A percentile compares a stretch with the other conserved stretches of the same genome.
These are phyloP conservation scores for Paragyromitra xinjiangensis DNA, from an alignment of 495 filamentous ascomycete genomes.

Conservation along the genomic window DNA sequence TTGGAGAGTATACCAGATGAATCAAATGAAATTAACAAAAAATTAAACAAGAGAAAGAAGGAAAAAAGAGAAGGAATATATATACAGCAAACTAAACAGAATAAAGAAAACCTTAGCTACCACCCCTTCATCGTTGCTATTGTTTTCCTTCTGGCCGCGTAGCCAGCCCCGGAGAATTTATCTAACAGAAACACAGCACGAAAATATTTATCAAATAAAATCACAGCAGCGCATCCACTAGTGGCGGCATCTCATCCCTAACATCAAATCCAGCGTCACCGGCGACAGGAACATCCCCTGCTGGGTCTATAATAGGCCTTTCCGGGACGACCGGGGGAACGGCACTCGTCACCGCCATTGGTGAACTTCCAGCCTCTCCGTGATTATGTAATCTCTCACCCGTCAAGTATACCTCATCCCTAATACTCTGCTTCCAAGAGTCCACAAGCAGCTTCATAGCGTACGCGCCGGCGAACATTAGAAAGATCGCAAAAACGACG, in stretches of 20 bases:
- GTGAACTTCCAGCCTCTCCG: conserved; percentile 62
- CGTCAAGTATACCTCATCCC: conserved; percentile 95
- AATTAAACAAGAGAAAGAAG: conserved; percentile 1
- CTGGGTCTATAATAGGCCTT: conserved; percentile 5
- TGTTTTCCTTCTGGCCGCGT: neutral
- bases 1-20: conserved; percentile 10
- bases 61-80: conserved; percentile 15
- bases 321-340: conserved; percentile 22
- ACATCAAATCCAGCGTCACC: conserved; percentile 8
- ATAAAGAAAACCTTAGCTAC: neutral
- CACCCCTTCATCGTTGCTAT: neutral
- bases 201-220: conserved; percentile 13
- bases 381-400: conserved; percentile 95
- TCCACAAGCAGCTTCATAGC: conserved; percentile 66
- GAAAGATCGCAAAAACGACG: conserved; percentile 63
- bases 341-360: conserved; percentile 16
- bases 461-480: conserved; percentile 61
- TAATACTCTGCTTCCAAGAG: conserved; percentile 81
- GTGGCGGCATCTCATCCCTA: neutral
- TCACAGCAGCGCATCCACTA: conserved; percentile 10
- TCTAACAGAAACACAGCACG: conserved; percentile 4
- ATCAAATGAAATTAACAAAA: conserved; percentile 23
- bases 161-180: conserved; percentile 1
- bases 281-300: conserved; percentile 24
- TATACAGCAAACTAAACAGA: conserved; percentile 21